A percentile compares a stretch with the other conserved stretches of the same genome.
Conservation (phyloP, 2,329 filamentous ascomycete species). For the Xylaria sp. region DNA sequence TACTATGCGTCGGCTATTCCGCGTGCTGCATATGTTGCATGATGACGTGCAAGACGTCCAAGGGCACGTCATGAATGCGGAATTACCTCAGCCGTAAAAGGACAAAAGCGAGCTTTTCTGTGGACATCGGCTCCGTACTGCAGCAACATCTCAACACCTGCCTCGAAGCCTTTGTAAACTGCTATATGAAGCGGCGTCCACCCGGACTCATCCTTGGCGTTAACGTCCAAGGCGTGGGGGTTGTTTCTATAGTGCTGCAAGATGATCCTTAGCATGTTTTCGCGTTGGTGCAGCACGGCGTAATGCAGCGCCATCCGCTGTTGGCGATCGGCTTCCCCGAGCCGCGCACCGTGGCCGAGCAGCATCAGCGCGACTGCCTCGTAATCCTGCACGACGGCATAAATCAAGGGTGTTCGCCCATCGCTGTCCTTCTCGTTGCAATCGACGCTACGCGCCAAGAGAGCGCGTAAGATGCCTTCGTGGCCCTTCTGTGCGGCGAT, state of each 20-base stretch:
- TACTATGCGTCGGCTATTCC: too few relatives aligned
- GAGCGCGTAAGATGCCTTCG: constrained; percentile 25
- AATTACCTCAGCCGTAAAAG: too few relatives aligned
- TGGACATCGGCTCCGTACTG: not conserved
- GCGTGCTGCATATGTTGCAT: too few relatives aligned
- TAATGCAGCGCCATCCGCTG: not conserved
- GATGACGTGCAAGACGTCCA: too few relatives aligned
- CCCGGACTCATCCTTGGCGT: constrained; percentile 25
- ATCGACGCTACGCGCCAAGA: constrained; percentile 32
- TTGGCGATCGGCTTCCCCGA: constrained; percentile 5
- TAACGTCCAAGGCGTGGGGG: constrained; percentile 8
- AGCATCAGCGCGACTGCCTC: constrained; percentile 25
- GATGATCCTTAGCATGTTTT: not conserved
- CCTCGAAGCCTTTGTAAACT: not conserved
- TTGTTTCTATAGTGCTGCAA: not conserved
- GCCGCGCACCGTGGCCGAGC: constrained; percentile 24
- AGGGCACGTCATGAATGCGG: too few relatives aligned
- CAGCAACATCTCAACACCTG: not conserved
- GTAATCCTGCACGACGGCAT: constrained; percentile 29
- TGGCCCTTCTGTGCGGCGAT: constrained; percentile 33
- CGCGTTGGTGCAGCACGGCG: not conserved
- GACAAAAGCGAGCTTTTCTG: too few relatives aligned
- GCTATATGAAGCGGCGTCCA: not conserved
- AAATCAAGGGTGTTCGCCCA: constrained; percentile 34
- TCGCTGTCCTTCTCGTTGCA: constrained; percentile 36